Percentiles rank a stretch among this genome's conserved stretches.
phyloP scores from a whole-genome alignment of 164 flowering plant species.

The Liriodendron chinense region DNA sequence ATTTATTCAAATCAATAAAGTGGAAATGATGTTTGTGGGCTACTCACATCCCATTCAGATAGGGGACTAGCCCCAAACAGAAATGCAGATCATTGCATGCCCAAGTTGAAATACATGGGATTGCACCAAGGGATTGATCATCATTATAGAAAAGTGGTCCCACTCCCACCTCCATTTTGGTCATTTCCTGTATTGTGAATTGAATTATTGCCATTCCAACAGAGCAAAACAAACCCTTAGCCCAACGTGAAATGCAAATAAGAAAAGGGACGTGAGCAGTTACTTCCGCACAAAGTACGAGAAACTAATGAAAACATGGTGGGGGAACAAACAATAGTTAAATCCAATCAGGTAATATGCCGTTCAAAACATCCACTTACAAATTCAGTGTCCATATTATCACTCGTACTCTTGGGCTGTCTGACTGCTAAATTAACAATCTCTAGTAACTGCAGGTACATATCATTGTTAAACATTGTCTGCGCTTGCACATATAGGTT shows the following conservation, averaged over 20 bases:
- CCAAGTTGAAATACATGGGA: neutral
- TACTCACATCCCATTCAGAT: no score
- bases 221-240: neutral
- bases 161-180: neutral
- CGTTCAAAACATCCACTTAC: conserved; percentile 41
- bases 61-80: no score
- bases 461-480: conserved; percentile 64
- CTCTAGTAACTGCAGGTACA: conserved; percentile 64
- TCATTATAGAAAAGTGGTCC: neutral
- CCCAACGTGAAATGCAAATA: neutral
- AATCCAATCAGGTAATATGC: neutral
- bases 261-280: neutral
- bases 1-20: neutral
- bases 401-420: conserved; percentile 42
- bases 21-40: neutral
- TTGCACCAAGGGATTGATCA: neutral
- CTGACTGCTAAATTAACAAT: conserved; percentile 50
- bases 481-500: conserved; percentile 82
- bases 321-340: neutral
- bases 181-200: neutral
- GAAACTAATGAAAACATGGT: neutral
- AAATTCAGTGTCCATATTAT: conserved; percentile 61
- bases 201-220: neutral
- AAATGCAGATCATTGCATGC: neutral
- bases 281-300: neutral